Evolutionary conservation across 768 basidiomycete genomes (phyloP), one percentile per base, ranked within the genome.

Genomic region (Phaffia australis): DNA sequence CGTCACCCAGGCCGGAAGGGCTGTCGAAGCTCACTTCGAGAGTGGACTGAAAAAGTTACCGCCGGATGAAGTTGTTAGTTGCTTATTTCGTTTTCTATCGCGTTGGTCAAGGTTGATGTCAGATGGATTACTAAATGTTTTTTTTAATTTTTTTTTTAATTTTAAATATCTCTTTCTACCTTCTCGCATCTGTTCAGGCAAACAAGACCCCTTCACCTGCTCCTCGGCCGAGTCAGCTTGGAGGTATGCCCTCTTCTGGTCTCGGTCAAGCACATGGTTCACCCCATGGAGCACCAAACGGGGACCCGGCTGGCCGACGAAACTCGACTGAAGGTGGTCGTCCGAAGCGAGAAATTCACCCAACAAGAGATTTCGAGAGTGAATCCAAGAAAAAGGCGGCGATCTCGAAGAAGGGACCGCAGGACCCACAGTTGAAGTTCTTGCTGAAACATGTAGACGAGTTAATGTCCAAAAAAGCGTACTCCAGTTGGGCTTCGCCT

Each of bases 271-370:
- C 81, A 1, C 80, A 79, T 16, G 77, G 77, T 25, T 75, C 79
- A 19, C 65, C 79, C 60, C 73, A 80, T 14, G 29, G 35, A 0
- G 76, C 79, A 11, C 75, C 76, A 42, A 27, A 29, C 32, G 2
- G 79, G 79, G 19, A 77, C 80, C 30, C 81, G 83, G 79, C 84
- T 65, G 88, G 91, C 71, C 83, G 90, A 64, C 87, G 90, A 16
- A 73, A 73, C 56, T 86, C 85, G 29, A 66, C 72, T 11, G 75
- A 74, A 48, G 71, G 63, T 23, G 29, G 72, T 27, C 85, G 95
- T n/a, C 94, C 94, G 1, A 98, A 97, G 79, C 88, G 95, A 63
- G 95, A 99, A 76, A 93, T 97, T 32, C 94, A 97, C 74, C 89
- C 94, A 3, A 94, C 93, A 74, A 83, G 83, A 16, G 88, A 89